Percentiles rank a stretch among this genome's conserved stretches.
Evolutionary conservation across 208 protist genomes (phyloP).

Genomic region (Trypanosoma boissoni): DNA sequence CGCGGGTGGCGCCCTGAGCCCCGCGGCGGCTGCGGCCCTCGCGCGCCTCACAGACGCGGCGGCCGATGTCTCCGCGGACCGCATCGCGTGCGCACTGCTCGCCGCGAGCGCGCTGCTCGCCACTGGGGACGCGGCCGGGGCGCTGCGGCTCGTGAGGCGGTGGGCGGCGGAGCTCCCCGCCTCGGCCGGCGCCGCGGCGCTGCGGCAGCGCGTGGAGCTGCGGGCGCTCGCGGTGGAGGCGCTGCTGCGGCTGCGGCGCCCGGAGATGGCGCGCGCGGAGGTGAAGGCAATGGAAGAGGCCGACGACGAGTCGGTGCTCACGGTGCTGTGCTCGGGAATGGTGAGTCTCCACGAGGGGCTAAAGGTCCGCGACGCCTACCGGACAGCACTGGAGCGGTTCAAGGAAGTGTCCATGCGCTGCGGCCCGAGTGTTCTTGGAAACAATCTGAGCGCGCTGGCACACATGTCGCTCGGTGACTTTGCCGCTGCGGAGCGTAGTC

Average conservation of each 20-base stretch:
- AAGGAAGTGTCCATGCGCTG: constrained; percentile 73
- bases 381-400: constrained; percentile 59
- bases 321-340: constrained; percentile 63
- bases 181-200: constrained; percentile 19
- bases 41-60: constrained; percentile 33
- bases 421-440: constrained; percentile 59
- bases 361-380: constrained; percentile 23
- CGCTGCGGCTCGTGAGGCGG: constrained; percentile 50
- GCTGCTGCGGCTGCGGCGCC: constrained; percentile 65
- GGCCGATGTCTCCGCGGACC: constrained; percentile 20
- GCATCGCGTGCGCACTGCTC: constrained; percentile 48
- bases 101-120: constrained; percentile 50
- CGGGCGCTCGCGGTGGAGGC: constrained; percentile 59
- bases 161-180: constrained; percentile 53
- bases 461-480: constrained; percentile 64
- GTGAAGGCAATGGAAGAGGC: constrained; percentile 75
- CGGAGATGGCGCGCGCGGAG: constrained; percentile 69
- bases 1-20: neutral
- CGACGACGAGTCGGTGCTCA: constrained; percentile 79
- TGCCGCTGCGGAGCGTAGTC: constrained; percentile 60
- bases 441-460: constrained; percentile 76
- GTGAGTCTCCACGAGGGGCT: constrained; percentile 58
- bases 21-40: constrained; percentile 19
- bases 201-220: constrained; percentile 52
- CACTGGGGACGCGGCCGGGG: constrained; percentile 33